Evolutionary conservation across 306 rosid species (phyloP).

Genomic region (Oxytropis ochrocephala): DNA sequence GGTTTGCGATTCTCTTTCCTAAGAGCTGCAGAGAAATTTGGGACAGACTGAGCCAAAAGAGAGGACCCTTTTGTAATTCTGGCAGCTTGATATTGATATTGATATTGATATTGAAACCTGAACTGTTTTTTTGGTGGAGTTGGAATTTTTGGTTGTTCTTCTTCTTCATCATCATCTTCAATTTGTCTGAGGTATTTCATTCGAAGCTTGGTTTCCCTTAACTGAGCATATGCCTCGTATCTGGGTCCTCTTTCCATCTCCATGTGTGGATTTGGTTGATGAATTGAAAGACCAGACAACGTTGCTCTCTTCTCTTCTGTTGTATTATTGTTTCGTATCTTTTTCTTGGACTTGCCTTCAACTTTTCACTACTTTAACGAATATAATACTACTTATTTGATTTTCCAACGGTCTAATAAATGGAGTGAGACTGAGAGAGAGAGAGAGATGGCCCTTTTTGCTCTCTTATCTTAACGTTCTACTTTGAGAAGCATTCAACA

Average conservation of each 20-base stretch:
- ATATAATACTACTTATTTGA: conserved; percentile 20
- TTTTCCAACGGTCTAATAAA: conserved; percentile 57
- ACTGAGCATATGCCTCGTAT: conserved; percentile 57
- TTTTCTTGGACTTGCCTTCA: neutral
- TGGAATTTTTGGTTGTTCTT: conserved; percentile 6
- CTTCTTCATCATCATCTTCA: conserved; percentile 3
- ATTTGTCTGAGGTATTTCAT: conserved; percentile 24
- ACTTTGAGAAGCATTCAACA: neutral
- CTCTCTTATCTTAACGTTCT: conserved; percentile 34
- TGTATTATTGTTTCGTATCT: neutral
- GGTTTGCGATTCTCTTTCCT: conserved; percentile 81
- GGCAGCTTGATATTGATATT: no score
- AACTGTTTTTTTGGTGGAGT: conserved; percentile 65
- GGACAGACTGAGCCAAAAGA: conserved; percentile 80
- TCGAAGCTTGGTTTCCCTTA: conserved; percentile 58
- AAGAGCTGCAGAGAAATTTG: conserved; percentile 67
- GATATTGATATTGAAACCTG: conserved; percentile 29
- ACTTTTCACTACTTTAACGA: neutral
- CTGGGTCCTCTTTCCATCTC: conserved; percentile 81
- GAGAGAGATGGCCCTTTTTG: neutral
- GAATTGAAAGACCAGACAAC: neutral
- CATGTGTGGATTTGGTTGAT: conserved; percentile 28
- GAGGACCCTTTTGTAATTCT: conserved; percentile 39
- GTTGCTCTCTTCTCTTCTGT: neutral
- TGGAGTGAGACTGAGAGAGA: neutral